Evolutionary conservation across 2,329 filamentous ascomycete genomes (phyloP), one percentile per base, ranked within the genome.

Genomic region (Elsinoe ampelina): DNA sequence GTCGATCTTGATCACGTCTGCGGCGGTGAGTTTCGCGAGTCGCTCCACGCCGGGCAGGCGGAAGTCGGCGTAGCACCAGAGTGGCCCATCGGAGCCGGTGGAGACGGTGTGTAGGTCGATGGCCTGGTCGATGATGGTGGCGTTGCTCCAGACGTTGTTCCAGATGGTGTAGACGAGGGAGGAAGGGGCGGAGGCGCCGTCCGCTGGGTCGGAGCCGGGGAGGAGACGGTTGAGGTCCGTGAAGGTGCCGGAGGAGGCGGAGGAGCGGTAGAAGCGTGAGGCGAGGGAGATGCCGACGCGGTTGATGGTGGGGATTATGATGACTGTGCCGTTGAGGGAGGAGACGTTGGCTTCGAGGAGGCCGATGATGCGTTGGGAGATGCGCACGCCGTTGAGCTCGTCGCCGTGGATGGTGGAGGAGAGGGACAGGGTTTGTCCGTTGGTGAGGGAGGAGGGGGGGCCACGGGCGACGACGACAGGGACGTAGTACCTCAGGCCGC

Each of bases 21-120:
- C 70, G 47, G 70, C 67, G 5, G 70, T 63, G 5, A 73, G 65
- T 58, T 73, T 71, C 30, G 70, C 68, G 1, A 73, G 63, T 11
- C 70, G 66, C 63, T 71, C 66, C 12, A 72, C 70, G 51, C 70
- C 70, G 6, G 67, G 64, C 0, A 68, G 62, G 8, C 66, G 64
- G 57, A 68, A 71, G 58, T 73, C 71, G 6, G 70, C 66, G 54
- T 72, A 73, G 60, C 66, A 69, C 70, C 70, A 72, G 1, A 73
- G 65, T 2, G 68, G 69, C 2, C 67, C 70, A 8, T 67, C 64
- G 19, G 65, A 67, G 43, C 70, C 70, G 1, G 68, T 70, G 15
- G 65, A 68, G 2, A 70, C 64, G 0, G 70, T 72, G 60, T 73
- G 63, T 34, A 66, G 63, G 54, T 72, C 70, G n/a, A 72, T 67